Evolutionary conservation across 108 stramenopile species (phyloP), one percentile per base, ranked within the genome.

Genomic region (Pseudonitzschia multiseries): DNA sequence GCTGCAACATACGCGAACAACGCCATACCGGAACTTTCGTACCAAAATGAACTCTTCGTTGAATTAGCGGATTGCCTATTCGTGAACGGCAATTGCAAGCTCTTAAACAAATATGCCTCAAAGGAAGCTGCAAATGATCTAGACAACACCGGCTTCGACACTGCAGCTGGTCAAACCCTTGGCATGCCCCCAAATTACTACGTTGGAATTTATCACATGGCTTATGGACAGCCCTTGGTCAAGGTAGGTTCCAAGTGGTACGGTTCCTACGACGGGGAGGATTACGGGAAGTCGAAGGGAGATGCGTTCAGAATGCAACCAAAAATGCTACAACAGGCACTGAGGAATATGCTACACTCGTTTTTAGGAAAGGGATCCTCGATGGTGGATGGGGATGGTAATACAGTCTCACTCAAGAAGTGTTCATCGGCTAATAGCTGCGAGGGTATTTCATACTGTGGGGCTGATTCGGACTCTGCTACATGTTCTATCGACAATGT

Each of bases 121-220:
- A 77, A 86, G 53, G 89, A 92, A 64, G 78, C 81, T 21, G 65
- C 65, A 5, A 92, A 90, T 42, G 87, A 87, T 29, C 68, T 71
- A 36, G 57, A 50, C 33, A 78, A 77, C 33, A 89, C 89, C 9
- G 89, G 88, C 14, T 41, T 85, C 13, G 77, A 84, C 57, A 62
- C 91, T 24, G 83, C 74, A 4, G 52, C 78, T 12, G 87, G 87
- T 2, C 54, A 56, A 57, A 59, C 87, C 12, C 69, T 90, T 18
- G 87, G 86, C 5, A 84, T 41, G 31, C 86, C 87, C 10, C 93
- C 93, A 26, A 90, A 85, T 70, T 94, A 89, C 73, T 94, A 92
- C 68, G 81, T 82, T 0, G 81, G 89, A 52, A 87, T 94, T 28
- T 91, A 89, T 69, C 74, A 84, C 70, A 31, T 36, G 10, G 61